Evolutionary conservation across 306 rosid species (phyloP), one percentile per base, ranked within the genome.

Genomic region (Sindora glabra): DNA sequence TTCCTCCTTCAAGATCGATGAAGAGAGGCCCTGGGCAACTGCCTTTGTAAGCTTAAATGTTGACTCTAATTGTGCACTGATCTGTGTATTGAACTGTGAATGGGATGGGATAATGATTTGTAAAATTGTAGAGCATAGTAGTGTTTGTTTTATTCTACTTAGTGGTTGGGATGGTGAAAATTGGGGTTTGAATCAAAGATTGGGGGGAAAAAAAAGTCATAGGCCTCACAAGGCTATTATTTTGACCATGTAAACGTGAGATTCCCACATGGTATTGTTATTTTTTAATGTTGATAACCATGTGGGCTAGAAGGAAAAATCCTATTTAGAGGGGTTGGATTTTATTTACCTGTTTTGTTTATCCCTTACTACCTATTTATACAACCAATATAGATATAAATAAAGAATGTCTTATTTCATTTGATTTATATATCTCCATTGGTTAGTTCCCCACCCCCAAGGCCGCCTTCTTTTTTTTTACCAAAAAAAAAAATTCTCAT

Each of bases 81-180:
- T 79, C 78, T 69, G 62, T 65, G 75, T 37, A 59, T 64, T 69
- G 65, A 57, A 59, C 58, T 46, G 55, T 53, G 77, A 67, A 74
- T 30, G 78, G 74, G 83, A 69, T 74, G 59, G 32, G 76, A 77
- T 73, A n/a, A 72, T 83, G 62, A 73, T 80, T 74, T 86, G 94
- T 89, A 89, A 79, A 89, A 73, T 89, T 89, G 99, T 89, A 88
- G 74, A 92, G 86, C 82, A 51, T 72, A 77, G 86, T 79, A 84
- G 87, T n/a, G n/a, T 58, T 73, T 63, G 74, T 75, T 69, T 58
- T 70, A 42, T 79, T 69, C 47, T 73, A 42, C 76, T 50, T 46
- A 77, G 80, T 63, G 76, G 77, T 67, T 78, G 78, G 79, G 84
- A 75, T 47, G 75, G 73, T 70, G 56, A 69, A 75, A 67, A 77